Percentiles rank a stretch among this genome's conserved stretches.
Evolutionary conservation across 805 yeast species (phyloP).

Genomic region (Yarrowia porcina): DNA sequence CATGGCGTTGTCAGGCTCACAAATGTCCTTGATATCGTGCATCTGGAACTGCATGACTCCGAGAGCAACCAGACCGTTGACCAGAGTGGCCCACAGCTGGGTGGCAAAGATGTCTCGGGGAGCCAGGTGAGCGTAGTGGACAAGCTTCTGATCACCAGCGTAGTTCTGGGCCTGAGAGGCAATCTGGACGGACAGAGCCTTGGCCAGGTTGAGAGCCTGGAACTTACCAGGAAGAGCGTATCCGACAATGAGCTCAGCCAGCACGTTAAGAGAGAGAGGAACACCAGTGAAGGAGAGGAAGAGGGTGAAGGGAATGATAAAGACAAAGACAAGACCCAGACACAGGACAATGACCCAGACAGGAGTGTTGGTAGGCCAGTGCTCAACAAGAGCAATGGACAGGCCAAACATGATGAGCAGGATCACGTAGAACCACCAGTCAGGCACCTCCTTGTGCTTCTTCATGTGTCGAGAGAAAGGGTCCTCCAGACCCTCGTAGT

Average conservation of each 20-base stretch:
- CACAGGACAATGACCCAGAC: constrained; percentile 61
- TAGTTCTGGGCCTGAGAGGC: constrained; percentile 59
- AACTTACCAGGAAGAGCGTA: constrained; percentile 62
- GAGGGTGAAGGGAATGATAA: constrained; percentile 56
- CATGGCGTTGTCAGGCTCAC: constrained; percentile 28
- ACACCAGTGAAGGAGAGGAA: constrained; percentile 58
- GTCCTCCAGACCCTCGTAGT: constrained; percentile 28
- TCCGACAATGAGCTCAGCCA: constrained; percentile 63
- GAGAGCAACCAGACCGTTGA: constrained; percentile 35
- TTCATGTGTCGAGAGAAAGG: constrained; percentile 42
- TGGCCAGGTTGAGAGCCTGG: constrained; percentile 58
- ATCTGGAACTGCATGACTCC: constrained; percentile 39
- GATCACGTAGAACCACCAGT: constrained; percentile 63
- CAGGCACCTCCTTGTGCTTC: constrained; percentile 66
- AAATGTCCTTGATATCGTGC: constrained; percentile 35
- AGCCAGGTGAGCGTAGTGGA: constrained; percentile 57
- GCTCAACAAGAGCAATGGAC: constrained; percentile 33
- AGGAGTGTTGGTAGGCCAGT: constrained; percentile 50
- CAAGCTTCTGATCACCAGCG: constrained; percentile 56
- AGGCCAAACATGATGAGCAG: constrained; percentile 45
- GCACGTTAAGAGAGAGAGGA: constrained; percentile 53
- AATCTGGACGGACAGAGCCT: constrained; percentile 58
- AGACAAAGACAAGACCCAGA: constrained; percentile 50
- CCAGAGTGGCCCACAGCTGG: constrained; percentile 44
- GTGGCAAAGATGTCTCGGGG: constrained; percentile 51